These are phyloP conservation scores for Cucurbita pepo DNA, from an alignment of 306 rosid genomes.

Conservation along the genomic window DNA sequence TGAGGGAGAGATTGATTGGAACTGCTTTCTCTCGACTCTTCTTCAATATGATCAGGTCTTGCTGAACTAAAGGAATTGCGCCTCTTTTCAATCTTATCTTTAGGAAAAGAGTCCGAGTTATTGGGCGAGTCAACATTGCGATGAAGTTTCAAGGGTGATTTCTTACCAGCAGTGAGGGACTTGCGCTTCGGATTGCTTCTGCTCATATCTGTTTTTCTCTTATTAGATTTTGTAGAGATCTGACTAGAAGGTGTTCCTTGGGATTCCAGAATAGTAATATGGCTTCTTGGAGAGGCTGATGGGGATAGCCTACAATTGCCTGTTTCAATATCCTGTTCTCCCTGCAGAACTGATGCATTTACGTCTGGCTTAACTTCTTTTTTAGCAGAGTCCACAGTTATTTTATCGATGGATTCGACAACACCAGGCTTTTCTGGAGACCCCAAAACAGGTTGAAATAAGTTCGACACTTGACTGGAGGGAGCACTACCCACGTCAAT, in stretches of 20 bases:
- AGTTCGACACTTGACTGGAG: slow-evolving; percentile 21
- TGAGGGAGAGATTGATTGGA: slow-evolving; percentile 48
- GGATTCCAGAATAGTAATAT: slow-evolving; percentile 50
- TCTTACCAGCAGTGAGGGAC: slow-evolving; percentile 33
- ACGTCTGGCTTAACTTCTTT: slow-evolving; percentile 21
- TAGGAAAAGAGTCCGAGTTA: slow-evolving; percentile 37
- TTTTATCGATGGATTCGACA: slow-evolving; percentile 16
- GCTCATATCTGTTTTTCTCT: slow-evolving; percentile 28
- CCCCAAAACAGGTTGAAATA: slow-evolving; percentile 13
- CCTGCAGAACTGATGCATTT: slow-evolving; percentile 19
- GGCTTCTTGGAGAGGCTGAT: slow-evolving; percentile 71
- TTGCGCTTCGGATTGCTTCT: slow-evolving; percentile 36
- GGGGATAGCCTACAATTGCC: slow-evolving; percentile 30
- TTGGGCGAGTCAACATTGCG: slow-evolving; percentile 43
- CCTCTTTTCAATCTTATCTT: slow-evolving; percentile 60
- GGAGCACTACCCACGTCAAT: slow-evolving; percentile 23
- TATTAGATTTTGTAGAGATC: slow-evolving; percentile 45
- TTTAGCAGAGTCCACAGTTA: slow-evolving; percentile 18
- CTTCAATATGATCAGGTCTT: slow-evolving; percentile 47
- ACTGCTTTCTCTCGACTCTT: slow-evolving; percentile 52
- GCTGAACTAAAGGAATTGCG: slow-evolving; percentile 59
- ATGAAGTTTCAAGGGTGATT: slow-evolving; percentile 39
- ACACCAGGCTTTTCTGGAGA: slow-evolving; percentile 26
- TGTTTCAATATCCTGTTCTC: slow-evolving; percentile 20
- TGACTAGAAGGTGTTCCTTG: slow-evolving; percentile 96